These are phyloP conservation scores for Sclerotinia borealis DNA, from an alignment of 2,329 filamentous ascomycete species.

Conservation along the genomic window DNA sequence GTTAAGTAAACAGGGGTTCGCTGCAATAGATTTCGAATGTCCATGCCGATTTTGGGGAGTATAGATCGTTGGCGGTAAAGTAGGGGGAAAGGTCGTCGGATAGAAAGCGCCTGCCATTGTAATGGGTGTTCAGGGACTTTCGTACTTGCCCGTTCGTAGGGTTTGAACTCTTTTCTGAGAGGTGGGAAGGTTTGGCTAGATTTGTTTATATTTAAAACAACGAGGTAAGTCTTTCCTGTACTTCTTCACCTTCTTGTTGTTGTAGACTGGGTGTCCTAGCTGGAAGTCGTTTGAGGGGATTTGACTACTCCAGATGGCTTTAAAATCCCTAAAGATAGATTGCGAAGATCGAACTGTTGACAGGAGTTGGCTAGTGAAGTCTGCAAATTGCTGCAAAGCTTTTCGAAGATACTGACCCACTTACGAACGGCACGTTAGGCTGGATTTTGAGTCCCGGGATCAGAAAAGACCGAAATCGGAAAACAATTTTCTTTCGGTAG, in stretches of 20 bases:
- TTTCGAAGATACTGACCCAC: neutral
- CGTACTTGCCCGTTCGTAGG: neutral
- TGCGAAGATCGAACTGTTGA: neutral
- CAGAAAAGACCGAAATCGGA: neutral
- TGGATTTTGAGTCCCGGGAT: neutral
- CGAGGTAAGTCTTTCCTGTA: neutral
- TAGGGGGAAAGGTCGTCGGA: too few relatives aligned
- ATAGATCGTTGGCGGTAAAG: neutral
- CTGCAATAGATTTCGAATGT: neutral
- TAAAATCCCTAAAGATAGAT: too few relatives aligned
- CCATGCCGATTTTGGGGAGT: neutral
- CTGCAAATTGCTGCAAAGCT: neutral
- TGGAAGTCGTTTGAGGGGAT: neutral
- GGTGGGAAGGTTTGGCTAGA: neutral
- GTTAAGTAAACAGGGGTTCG: neutral
- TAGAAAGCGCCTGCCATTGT: neutral
- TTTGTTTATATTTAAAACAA: neutral
- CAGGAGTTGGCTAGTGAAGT: neutral
- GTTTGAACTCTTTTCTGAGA: neutral
- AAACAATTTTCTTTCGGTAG: neutral
- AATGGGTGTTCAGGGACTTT: neutral
- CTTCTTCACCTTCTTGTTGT: neutral
- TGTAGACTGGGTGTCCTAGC: neutral
- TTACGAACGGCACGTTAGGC: neutral
- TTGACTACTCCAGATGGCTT: neutral